phyloP scores from a whole-genome alignment of 108 stramenopile genomes.

The Nannochloropsis gaditana region DNA sequence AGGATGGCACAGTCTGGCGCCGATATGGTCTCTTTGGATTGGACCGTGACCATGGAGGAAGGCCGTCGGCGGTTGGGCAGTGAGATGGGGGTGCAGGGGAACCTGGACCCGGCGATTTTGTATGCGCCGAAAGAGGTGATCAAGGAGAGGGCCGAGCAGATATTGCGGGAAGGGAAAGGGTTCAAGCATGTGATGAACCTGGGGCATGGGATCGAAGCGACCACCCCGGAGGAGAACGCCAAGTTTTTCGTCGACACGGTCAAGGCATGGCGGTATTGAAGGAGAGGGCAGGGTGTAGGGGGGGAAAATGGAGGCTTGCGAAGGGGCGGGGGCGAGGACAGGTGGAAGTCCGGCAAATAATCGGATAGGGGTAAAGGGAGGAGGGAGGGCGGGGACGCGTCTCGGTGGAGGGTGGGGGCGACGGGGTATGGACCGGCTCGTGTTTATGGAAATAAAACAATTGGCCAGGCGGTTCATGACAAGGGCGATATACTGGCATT shows the following conservation, averaged over 20 bases:
- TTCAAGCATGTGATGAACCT: conserved; percentile 89
- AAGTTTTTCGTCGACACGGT: conserved; percentile 90
- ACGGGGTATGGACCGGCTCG: no score
- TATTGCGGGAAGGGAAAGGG: conserved; percentile 77
- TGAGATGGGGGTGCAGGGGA: conserved; percentile 71
- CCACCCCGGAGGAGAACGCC: conserved; percentile 88
- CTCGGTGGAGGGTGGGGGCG: no score
- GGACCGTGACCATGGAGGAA: conserved; percentile 94
- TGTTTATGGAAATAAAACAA: no score
- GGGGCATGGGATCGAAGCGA: conserved; percentile 95
- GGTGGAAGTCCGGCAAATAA: neutral
- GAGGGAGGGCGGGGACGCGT: neutral
- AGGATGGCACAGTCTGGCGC: conserved; percentile 84
- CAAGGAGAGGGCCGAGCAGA: conserved; percentile 84
- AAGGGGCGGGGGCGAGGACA: neutral
- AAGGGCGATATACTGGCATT: no score
- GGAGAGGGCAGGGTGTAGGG: neutral
- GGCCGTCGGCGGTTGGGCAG: conserved; percentile 72
- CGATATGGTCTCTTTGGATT: conserved; percentile 91
- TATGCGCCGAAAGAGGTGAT: conserved; percentile 75
- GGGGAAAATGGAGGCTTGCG: neutral
- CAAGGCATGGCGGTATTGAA: conserved; percentile 72
- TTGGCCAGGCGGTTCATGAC: no score
- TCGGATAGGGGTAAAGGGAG: neutral
- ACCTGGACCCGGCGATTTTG: conserved; percentile 87